phyloP scores from a whole-genome alignment of 495 filamentous ascomycete species.

The Gamarada debralockiae region DNA sequence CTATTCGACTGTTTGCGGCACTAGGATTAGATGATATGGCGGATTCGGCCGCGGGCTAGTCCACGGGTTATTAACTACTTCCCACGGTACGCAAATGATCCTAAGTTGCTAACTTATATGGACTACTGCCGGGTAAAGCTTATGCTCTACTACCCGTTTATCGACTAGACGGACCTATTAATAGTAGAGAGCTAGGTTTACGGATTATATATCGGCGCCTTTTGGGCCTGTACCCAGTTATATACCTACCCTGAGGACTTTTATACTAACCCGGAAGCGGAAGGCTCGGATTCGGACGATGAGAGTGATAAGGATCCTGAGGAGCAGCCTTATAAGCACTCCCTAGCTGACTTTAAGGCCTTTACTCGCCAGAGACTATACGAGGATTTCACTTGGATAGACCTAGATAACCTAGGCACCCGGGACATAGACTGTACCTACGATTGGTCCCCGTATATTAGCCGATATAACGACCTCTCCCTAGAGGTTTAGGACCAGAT shows the following conservation, averaged over 20 bases:
- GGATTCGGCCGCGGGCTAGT: neutral
- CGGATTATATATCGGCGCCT: neutral
- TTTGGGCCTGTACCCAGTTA: neutral
- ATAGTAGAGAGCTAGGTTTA: neutral
- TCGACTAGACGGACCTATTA: neutral
- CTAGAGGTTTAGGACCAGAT: neutral
- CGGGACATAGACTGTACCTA: slow-evolving; percentile 1
- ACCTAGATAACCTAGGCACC: neutral
- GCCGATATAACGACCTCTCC: neutral
- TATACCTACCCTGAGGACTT: neutral
- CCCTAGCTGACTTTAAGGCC: neutral
- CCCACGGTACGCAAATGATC: neutral
- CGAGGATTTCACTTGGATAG: neutral
- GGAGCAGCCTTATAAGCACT: neutral
- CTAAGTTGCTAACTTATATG: neutral
- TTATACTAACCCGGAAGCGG: neutral
- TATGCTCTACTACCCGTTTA: neutral
- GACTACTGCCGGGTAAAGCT: neutral
- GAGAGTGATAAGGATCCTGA: neutral
- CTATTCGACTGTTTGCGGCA: neutral
- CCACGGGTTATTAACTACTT: neutral
- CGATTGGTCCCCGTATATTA: slow-evolving; percentile 1
- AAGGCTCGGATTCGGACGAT: neutral
- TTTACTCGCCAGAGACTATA: neutral
- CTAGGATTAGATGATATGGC: neutral